Evolutionary conservation across 75 land plant genomes (phyloP).

Genomic region (Selaginella moellendorffii): DNA sequence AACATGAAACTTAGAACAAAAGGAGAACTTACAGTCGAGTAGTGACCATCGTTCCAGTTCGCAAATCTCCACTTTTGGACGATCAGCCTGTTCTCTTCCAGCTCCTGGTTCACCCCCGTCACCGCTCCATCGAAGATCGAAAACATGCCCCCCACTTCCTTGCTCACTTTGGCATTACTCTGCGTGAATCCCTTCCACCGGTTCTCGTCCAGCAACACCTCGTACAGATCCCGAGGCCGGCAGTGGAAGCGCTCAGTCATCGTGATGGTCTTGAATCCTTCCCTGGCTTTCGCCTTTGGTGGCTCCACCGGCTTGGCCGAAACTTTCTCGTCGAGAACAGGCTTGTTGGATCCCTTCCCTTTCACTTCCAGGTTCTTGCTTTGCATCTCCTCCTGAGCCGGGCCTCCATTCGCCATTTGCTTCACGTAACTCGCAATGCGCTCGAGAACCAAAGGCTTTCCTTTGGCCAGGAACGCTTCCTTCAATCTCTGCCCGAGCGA

Average conservation of each 20-base stretch:
- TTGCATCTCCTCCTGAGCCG: constrained; percentile 76
- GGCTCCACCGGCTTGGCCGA: no score
- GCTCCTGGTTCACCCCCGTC: constrained; percentile 57
- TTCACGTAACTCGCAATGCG: constrained; percentile 44
- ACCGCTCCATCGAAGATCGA: constrained; percentile 88
- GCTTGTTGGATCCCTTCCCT: constrained; percentile 3
- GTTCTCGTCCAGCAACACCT: constrained; percentile 76
- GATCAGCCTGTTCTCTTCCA: constrained; percentile 64
- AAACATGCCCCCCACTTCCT: constrained; percentile 76
- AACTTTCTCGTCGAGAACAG: no score
- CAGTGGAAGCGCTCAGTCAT: constrained; percentile 84
- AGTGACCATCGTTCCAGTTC: constrained; percentile 76
- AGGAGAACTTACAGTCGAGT: constrained; percentile 56
- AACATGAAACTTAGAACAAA: no score
- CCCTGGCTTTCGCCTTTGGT: constrained; percentile 20
- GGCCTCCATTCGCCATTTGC: constrained; percentile 78
- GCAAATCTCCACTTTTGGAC: constrained; percentile 89
- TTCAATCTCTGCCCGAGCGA: constrained; percentile 52
- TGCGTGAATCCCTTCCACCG: constrained; percentile 96
- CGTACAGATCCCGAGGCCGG: constrained; percentile 53
- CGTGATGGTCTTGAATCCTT: constrained; percentile 74
- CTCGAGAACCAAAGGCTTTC: constrained; percentile 52
- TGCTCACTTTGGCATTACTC: constrained; percentile 85
- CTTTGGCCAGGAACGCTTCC: constrained; percentile 60
- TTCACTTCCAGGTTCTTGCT: constrained; percentile 17